These are phyloP conservation scores for Elsinoe perseae DNA, from an alignment of 2,329 filamentous ascomycete genomes.

Conservation along the genomic window DNA sequence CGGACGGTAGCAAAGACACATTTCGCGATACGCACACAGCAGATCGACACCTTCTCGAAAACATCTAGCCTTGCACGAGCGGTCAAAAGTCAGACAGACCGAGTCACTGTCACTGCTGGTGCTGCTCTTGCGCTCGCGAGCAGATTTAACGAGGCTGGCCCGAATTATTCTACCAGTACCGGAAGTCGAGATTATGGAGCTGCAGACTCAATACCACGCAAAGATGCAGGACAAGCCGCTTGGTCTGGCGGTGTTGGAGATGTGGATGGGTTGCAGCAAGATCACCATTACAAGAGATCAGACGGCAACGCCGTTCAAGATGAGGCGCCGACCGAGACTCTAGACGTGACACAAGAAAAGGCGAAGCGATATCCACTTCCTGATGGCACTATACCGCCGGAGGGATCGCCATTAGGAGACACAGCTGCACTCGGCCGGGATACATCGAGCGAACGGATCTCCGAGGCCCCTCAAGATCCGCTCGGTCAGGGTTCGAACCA, in stretches of 20 bases:
- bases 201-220: constrained; percentile 23
- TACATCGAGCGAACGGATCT: constrained; percentile 26
- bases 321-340: constrained; percentile 30
- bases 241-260: constrained; percentile 21
- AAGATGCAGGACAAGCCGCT: constrained; percentile 22
- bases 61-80: constrained; percentile 59
- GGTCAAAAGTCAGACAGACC: constrained; percentile 54
- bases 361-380: constrained; percentile 39
- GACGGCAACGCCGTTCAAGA: constrained; percentile 35
- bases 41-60: constrained; percentile 55
- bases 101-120: constrained; percentile 52
- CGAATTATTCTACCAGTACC: constrained; percentile 27
- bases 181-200: constrained; percentile 22
- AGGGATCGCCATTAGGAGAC: constrained; percentile 27
- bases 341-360: constrained; percentile 41
- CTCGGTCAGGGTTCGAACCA: constrained; percentile 22
- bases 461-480: constrained; percentile 33
- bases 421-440: constrained; percentile 27
- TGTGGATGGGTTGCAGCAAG: constrained; percentile 39
- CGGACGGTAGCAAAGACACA: constrained; percentile 46
- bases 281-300: constrained; percentile 44
- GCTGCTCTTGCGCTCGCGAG: constrained; percentile 53
- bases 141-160: constrained; percentile 47
- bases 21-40: constrained; percentile 50
- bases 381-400: constrained; percentile 44